phyloP scores from a whole-genome alignment of 2,329 filamentous ascomycete genomes.

The Pyrenochaeta sp. region DNA sequence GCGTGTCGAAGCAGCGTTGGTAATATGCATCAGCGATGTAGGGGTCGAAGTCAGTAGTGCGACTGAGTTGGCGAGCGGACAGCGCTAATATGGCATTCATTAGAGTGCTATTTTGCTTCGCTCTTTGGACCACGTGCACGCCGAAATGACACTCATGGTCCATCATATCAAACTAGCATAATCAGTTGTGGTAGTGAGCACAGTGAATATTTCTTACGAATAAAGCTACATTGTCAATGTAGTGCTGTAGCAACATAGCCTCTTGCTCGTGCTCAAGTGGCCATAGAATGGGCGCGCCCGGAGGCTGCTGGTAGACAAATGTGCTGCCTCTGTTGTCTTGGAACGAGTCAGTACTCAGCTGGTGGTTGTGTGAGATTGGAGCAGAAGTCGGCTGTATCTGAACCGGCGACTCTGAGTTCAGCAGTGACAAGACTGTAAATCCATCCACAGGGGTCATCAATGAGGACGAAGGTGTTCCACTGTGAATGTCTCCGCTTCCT shows the following conservation, averaged over 20 bases:
- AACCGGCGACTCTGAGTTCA: conserved; percentile 44
- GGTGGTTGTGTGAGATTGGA: conserved; percentile 26
- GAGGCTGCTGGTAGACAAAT: conserved; percentile 42
- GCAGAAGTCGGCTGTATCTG: conserved; percentile 20
- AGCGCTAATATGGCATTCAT: conserved; percentile 55
- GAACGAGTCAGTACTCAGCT: conserved; percentile 5
- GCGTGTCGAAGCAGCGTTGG: conserved; percentile 50
- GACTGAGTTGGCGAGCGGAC: conserved; percentile 54
- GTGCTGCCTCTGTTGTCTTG: conserved; percentile 22
- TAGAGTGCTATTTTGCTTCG: conserved; percentile 49
- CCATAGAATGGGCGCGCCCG: conserved; percentile 43
- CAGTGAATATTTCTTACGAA: conserved; percentile 32
- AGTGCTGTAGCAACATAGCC: conserved; percentile 48
- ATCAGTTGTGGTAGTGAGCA: background rate
- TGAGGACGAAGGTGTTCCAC: conserved; percentile 25
- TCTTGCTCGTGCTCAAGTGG: conserved; percentile 48
- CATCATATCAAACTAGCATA: conserved; percentile 46
- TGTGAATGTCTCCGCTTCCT: conserved; percentile 18
- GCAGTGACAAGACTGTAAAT: conserved; percentile 43
- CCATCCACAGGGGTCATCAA: conserved; percentile 38
- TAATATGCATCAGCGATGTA: conserved; percentile 55
- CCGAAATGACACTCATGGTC: conserved; percentile 45
- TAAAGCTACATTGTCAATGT: conserved; percentile 47
- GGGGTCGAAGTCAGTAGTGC: conserved; percentile 50
- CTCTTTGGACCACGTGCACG: conserved; percentile 46